Base-by-base conservation (phyloP, 257 asterid species). In the Scutellaria minor region DNA sequence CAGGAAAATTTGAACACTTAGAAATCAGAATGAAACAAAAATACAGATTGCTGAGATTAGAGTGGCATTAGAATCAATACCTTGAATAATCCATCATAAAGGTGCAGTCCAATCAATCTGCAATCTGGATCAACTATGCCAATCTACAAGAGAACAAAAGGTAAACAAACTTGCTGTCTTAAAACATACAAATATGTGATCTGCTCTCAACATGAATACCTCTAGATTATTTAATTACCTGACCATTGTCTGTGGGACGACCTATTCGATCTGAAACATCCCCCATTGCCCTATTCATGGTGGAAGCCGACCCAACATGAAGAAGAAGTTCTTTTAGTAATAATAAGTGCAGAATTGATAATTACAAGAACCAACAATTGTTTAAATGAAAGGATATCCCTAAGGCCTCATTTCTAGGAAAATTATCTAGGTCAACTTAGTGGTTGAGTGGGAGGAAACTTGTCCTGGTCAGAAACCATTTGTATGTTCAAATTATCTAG, bases 231-330 rank as follows among this genome's bases (percentile, higher is more conserved):
- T 52, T 20, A 52, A 51, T 58, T 82, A 92, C 98, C 98, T 92
- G 96, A 18, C 98, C 98, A 81, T 88, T 88, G 85, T 92, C 96
- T 6, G 98, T 88, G 48, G 98, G 96, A 70, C 96, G 91, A 35
- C 98, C 98, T 72, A 88, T 90, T 77, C 96, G 89, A 79, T 92
- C 96, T 13, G 98, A 92, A 63, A 92, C 98, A 84, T 92, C 98
- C 20, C 98, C 98, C 96, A 88, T 90, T 13, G 98, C 96, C 83
- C 98, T 92, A 84, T 75, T 81, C 63, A 50, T 35, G 68, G 46
- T 52, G 70, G 70, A 72, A 68, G 18, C 57, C 79, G 5, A 79
- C 78, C 74, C 76, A 77, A 71, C 58, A 70, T 57, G 58, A 31
- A 31, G 47, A 70, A 52, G 74, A 31, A 31, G 64, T 42, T 52